Evolutionary conservation across 1,284 basidiomycete genomes (phyloP).

Genomic region (Rhodotorula sp.): DNA sequence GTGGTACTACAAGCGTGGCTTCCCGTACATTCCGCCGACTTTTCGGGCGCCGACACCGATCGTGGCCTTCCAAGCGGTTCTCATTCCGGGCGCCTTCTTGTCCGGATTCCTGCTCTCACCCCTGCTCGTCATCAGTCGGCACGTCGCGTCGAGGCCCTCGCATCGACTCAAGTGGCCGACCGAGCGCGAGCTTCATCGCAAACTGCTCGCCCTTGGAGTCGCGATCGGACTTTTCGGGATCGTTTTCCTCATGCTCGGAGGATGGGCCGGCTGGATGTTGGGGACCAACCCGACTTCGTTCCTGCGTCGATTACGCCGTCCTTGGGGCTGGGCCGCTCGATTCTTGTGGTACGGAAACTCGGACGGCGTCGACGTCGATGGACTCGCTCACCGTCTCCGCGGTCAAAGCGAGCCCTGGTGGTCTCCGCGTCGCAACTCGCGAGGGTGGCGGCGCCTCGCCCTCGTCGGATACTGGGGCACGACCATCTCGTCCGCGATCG

Average conservation of each 20-base stretch:
- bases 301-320: constrained; percentile 48
- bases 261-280: constrained; percentile 89
- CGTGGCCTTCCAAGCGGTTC: constrained; percentile 85
- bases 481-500: constrained; percentile 71
- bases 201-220: constrained; percentile 80
- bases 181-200: constrained; percentile 79
- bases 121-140: constrained; percentile 83
- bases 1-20: constrained; percentile 66
- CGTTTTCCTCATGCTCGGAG: constrained; percentile 79
- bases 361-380: constrained; percentile 50
- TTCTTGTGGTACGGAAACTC: constrained; percentile 60
- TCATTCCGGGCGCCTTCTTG: constrained; percentile 87
- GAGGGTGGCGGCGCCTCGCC: constrained; percentile 71
- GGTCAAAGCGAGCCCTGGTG: constrained; percentile 18
- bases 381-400: not conserved
- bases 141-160: constrained; percentile 85
- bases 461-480: constrained; percentile 85
- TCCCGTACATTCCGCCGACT: constrained; percentile 52
- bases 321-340: constrained; percentile 83
- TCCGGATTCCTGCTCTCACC: constrained; percentile 93
- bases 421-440: not conserved
- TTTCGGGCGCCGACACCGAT: constrained; percentile 91
- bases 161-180: constrained; percentile 79
- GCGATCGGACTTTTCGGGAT: constrained; percentile 75
- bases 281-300: constrained; percentile 60